Evolutionary conservation across 371 early-diverging fungal genomes (phyloP), one percentile per base, ranked within the genome.

Genomic region (Synchytrium microbalum): DNA sequence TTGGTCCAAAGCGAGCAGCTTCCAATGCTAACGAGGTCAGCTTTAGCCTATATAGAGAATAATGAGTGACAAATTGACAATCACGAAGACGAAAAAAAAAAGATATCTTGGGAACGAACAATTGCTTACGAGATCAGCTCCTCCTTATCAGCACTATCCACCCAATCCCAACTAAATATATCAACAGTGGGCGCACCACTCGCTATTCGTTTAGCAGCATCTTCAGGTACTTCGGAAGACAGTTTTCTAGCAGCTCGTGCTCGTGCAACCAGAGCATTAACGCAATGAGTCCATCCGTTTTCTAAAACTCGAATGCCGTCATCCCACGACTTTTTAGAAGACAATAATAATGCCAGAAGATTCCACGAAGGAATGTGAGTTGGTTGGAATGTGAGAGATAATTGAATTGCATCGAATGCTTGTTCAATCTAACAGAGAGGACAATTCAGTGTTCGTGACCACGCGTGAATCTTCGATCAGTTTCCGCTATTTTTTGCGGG

Each of bases 281-380:
- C 26, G 27, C 67, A 84, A 61, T 88, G 86, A 66, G 79, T 77
- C 64, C 88, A 70, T 0, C 89, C 93, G 13, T 86, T 80, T 26
- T 90, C 82, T 68, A 88, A 90, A 3, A 91, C 79, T 55, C 83
- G 78, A 58, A 89, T 68, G 0, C 92, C 94, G 26, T 77, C 75
- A 23, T 68, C 69, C 64, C 73, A 75, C n/a, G 86, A 78, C 67
- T 84, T 74, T 59, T 84, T 74, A n/a, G 86, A 83, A 1, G 90
- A 86, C 19, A 88, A 73, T 23, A 92, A 70, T 52, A 94, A 77
- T 0, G 85, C 88, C 19, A 96, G 71, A 26, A 96, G 75, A 69
- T 96, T 91, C 92, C 93, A 96, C 0, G 91, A 86, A 2, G 88
- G 80, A 30, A 88, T 74, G 61, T 86, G 79, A 0, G 72, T 64